phyloP scores from a whole-genome alignment of 2,329 filamentous ascomycete species.

The Arthrobotrys conoides region DNA sequence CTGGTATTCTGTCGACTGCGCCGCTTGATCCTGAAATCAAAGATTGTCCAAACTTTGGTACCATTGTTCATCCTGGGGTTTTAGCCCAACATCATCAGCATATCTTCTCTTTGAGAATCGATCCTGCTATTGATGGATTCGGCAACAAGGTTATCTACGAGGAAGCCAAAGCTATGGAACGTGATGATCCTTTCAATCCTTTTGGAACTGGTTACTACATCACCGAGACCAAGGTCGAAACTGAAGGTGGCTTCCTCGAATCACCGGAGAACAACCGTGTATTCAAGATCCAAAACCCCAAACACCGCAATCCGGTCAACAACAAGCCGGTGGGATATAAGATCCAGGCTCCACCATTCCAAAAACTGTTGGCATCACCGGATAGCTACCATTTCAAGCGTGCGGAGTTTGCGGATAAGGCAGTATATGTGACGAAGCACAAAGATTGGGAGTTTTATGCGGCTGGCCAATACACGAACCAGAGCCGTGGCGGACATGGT shows the following conservation, averaged over 20 bases:
- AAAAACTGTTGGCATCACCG: conserved; percentile 72
- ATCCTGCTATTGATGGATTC: conserved; percentile 75
- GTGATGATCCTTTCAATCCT: conserved; percentile 72
- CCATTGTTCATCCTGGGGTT: conserved; percentile 78
- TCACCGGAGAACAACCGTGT: conserved; percentile 70
- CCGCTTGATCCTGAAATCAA: conserved; percentile 77
- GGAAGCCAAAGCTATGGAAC: conserved; percentile 74
- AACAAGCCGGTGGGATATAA: conserved; percentile 73
- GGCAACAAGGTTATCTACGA: conserved; percentile 73
- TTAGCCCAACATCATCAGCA: conserved; percentile 81
- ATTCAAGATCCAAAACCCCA: conserved; percentile 74
- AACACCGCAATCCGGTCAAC: conserved; percentile 71
- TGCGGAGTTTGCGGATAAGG: conserved; percentile 72
- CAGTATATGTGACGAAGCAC: conserved; percentile 73
- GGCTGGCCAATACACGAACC: conserved; percentile 73
- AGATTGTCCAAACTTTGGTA: conserved; percentile 74
- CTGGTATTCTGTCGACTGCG: conserved; percentile 77
- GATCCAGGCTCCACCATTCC: conserved; percentile 72
- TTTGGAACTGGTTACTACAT: conserved; percentile 68
- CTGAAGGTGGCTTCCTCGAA: conserved; percentile 69
- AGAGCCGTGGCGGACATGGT: conserved; percentile 71
- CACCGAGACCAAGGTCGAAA: conserved; percentile 59
- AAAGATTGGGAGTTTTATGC: conserved; percentile 71
- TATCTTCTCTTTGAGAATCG: conserved; percentile 78
- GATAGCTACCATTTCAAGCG: conserved; percentile 70